Evolutionary conservation across 306 rosid genomes (phyloP), one percentile per base, ranked within the genome.

Genomic region (Ochetophila trinervis): DNA sequence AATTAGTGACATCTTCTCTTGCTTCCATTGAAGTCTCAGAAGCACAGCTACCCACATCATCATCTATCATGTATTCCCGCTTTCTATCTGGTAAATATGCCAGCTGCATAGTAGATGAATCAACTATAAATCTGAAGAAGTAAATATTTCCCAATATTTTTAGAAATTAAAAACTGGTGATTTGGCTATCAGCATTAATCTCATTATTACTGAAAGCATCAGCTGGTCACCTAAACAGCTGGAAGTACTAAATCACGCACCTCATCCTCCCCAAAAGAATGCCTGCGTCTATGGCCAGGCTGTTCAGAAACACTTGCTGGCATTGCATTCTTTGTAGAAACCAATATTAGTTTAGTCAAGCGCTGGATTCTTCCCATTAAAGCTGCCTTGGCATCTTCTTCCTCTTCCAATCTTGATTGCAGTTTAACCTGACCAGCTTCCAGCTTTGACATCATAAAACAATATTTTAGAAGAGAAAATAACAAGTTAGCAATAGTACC

Each of bases 181-280:
- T 5, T 47, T 23, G 59, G 30, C 67, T 64, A 60, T 67, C 37
- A 18, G 24, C 42, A 24, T 49, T 62, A 56, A 59, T 42, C 24
- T 8, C 37, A 36, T 32, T 24, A 69, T 62, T 13, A 49, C 48
- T 53, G 54, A 32, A 24, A 18, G 59, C 63, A 74, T 68, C 19
- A 65, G 49, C 47, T 50, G 69, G 16, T 27, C 57, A 57, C 44
- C 66, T 6, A 47, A 42, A 52, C 61, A 21, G 8, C 37, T 8
- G 35, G 56, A 59, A 55, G 45, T 44, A 22, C 63, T 53, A 60
- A 55, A 74, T 62, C 68, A 73, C 84, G 36, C 60, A 85, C 96
- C 94, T 89, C 96, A 71, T 89, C 96, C 85, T 89, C 96, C 69
- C 88, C 96, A 84, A 87, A 89, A 54, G 96, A 89, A 85, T 89